Conservation (phyloP, 225 moss, liverwort and hornwort species). For the Antitrichia curtipendula region DNA sequence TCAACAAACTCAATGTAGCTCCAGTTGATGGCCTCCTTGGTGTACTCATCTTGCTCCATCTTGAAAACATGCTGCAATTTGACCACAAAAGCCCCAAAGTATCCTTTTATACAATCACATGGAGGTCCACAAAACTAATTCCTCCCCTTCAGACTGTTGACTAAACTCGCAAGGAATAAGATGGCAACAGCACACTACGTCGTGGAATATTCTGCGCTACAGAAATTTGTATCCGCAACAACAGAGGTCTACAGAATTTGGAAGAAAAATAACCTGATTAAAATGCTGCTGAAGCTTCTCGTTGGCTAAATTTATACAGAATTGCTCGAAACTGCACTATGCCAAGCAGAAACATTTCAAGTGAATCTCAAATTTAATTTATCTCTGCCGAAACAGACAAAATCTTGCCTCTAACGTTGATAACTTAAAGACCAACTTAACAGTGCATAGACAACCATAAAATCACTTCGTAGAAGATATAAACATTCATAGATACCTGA, state of each 20-base stretch:
- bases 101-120: background rate
- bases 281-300: constrained; percentile 99
- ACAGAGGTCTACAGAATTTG: background rate
- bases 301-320: constrained; percentile 98
- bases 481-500: background rate
- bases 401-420: background rate
- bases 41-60: constrained; percentile 99
- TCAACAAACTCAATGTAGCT: constrained; percentile 99
- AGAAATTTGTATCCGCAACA: background rate
- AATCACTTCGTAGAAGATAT: background rate
- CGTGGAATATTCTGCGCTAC: background rate
- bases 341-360: background rate
- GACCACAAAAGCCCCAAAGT: background rate
- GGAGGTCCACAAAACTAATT: background rate
- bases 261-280: constrained; percentile 58
- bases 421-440: background rate
- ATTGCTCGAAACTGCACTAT: constrained; percentile 89
- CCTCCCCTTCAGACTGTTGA: background rate
- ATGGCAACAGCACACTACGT: background rate
- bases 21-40: constrained; percentile 93
- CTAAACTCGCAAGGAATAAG: background rate
- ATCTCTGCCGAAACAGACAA: background rate
- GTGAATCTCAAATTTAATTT: background rate
- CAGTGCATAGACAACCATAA: background rate
- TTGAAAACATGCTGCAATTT: constrained; percentile 86